Base-by-base conservation (phyloP, 129 eudicot genomes). In the Kitagawia praeruptora region DNA sequence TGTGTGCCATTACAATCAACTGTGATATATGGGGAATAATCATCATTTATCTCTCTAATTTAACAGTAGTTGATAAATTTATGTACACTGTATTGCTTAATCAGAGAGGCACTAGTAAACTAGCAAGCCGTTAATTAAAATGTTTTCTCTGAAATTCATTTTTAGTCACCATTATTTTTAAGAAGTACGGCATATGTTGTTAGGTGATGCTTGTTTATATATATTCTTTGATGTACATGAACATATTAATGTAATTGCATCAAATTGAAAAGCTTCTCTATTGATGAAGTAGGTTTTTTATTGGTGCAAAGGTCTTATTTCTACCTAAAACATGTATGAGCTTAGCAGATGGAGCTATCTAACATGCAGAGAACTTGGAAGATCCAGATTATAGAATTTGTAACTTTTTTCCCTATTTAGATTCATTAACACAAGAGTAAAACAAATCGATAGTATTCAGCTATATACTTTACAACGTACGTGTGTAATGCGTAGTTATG, bases 1-100 rank as follows among this genome's bases (percentile, higher is more conserved):
- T 79, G 85, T 56, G 93, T 93, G 9, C 88, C 89, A 2, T 82
- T 84, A 82, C 97, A 93, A 23, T 93, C 97, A 19, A 51, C 88
- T 34, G 80, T 93, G 90, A 79, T 93, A 56, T 77, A 80, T 49
- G 95, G 97, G 38, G 89, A 89, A 44, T 63, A 61, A 27, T 63
- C 41, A n/a, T 25, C 8, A 25, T 75, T 11, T 27, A 13, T 27
- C 51, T 21, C 25, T 19, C 6, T 38, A 46, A 45, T 47, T 44
- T 42, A n/a, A 25, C 18, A 19, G 7, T 12, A 44, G 38, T 54
- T n/a, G 28, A 73, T 73, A 42, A 18, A 73, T 73, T 18, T 21
- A 19, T 71, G 75, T 71, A 71, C 8, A 41, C 11, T 40, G 16
- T 40, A 41, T 38, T 41, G 28, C 25, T 71, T 71, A 41, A 14